Evolutionary conservation across 1,139 yeast genomes (phyloP).

Genomic region (Arxiozyma bovina): DNA sequence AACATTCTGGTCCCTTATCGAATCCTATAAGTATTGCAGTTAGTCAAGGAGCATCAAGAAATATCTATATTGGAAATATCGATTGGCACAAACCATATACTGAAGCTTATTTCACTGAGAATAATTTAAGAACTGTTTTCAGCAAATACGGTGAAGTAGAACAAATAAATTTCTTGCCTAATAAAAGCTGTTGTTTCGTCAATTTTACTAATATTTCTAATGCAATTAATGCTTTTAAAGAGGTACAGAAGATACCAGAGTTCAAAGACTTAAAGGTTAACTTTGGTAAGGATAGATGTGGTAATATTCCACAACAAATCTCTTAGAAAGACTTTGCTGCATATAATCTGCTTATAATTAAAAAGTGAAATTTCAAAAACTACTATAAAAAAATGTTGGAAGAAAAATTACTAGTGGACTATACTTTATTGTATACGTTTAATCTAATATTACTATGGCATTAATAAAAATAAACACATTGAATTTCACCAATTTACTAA

Average conservation of each 20-base stretch:
- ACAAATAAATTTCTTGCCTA: slow-evolving; percentile 77
- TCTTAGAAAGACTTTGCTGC: not conserved
- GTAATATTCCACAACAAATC: slow-evolving; percentile 40
- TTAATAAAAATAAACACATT: too few relatives aligned
- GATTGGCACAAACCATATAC: slow-evolving; percentile 26
- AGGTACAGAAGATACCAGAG: slow-evolving; percentile 43
- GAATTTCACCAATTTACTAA: not conserved
- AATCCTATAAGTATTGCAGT: slow-evolving; percentile 74
- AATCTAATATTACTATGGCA: too few relatives aligned
- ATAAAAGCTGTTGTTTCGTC: slow-evolving; percentile 85
- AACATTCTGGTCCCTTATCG: slow-evolving; percentile 84
- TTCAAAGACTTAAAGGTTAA: slow-evolving; percentile 55
- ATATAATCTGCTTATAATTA: too few relatives aligned
- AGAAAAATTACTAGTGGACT: too few relatives aligned
- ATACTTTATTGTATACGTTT: too few relatives aligned
- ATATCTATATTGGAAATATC: slow-evolving; percentile 74
- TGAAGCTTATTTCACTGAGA: slow-evolving; percentile 32
- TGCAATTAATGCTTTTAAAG: slow-evolving; percentile 77
- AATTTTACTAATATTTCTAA: slow-evolving; percentile 81
- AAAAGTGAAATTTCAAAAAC: too few relatives aligned
- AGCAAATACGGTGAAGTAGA: slow-evolving; percentile 85
- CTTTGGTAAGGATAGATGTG: slow-evolving; percentile 93
- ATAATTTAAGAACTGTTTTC: slow-evolving; percentile 61
- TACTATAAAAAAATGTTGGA: too few relatives aligned
- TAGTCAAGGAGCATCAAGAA: slow-evolving; percentile 90